Conservation (phyloP, 352 stramenopile genomes). For the Phytophthora hybrid region DNA sequence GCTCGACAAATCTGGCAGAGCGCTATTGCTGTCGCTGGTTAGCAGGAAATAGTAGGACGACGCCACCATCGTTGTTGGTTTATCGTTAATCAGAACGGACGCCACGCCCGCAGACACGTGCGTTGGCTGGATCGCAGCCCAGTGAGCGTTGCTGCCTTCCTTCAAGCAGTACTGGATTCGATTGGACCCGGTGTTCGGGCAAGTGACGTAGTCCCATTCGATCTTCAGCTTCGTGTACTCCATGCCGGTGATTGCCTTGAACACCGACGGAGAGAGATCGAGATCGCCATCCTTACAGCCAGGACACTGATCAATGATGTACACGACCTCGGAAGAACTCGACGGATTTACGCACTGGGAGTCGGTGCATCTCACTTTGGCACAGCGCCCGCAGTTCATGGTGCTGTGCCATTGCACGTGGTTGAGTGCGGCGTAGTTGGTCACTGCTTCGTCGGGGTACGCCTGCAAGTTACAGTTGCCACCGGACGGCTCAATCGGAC, state of each 20-base stretch:
- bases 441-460: slow-evolving; percentile 8
- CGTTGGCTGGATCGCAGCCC: slow-evolving; percentile 33
- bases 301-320: slow-evolving; percentile 34
- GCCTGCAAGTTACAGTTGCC: slow-evolving; percentile 37
- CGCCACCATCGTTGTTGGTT: slow-evolving; percentile 61
- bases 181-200: slow-evolving; percentile 17
- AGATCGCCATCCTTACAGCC: slow-evolving; percentile 28
- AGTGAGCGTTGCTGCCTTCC: slow-evolving; percentile 28
- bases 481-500: slow-evolving; percentile 21
- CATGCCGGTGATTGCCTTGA: slow-evolving; percentile 31
- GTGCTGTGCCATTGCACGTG: slow-evolving; percentile 28
- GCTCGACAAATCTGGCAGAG: slow-evolving; percentile 2
- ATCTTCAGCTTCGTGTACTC: slow-evolving; percentile 14
- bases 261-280: slow-evolving; percentile 30
- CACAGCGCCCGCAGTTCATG: slow-evolving; percentile 33
- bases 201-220: slow-evolving; percentile 34
- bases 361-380: slow-evolving; percentile 30
- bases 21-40: not conserved
- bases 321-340: slow-evolving; percentile 24
- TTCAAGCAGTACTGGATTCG: slow-evolving; percentile 30
- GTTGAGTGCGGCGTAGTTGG: slow-evolving; percentile 33
- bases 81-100: slow-evolving; percentile 27
- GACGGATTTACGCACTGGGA: slow-evolving; percentile 15
- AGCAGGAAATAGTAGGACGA: slow-evolving; percentile 72
- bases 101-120: slow-evolving; percentile 20